phyloP scores from a whole-genome alignment of 2,329 filamentous ascomycete species.

The Botryotinia narcissicola region DNA sequence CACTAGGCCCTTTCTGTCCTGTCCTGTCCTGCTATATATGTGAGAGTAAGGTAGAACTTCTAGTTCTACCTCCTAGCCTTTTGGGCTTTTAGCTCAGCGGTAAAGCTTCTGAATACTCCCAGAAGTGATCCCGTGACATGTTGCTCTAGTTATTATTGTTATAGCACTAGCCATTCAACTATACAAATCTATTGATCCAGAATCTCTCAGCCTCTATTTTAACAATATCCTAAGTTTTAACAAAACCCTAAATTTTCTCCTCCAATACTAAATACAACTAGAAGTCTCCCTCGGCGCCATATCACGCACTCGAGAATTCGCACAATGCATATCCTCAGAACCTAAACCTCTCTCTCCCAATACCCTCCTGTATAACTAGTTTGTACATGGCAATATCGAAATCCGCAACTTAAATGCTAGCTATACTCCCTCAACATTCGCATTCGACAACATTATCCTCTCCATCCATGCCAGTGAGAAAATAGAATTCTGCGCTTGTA shows the following conservation, averaged over 20 bases:
- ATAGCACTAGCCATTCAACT: slow-evolving; percentile 37
- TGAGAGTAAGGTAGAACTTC: too few relatives aligned
- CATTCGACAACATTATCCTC: slow-evolving; percentile 37
- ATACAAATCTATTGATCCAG: slow-evolving; percentile 24
- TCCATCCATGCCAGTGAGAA: slow-evolving; percentile 38
- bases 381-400: slow-evolving; percentile 25
- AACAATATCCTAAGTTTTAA: slow-evolving; percentile 31
- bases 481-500: too few relatives aligned
- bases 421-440: slow-evolving; percentile 22
- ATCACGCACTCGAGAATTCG: slow-evolving; percentile 21
- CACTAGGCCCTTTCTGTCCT: too few relatives aligned
- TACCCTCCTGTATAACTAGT: slow-evolving; percentile 9
- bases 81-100: too few relatives aligned
- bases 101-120: too few relatives aligned
- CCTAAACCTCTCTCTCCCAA: slow-evolving; percentile 1
- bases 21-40: too few relatives aligned
- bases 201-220: slow-evolving; percentile 32
- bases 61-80: too few relatives aligned
- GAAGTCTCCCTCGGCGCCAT: slow-evolving; percentile 30
- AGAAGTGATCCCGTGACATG: too few relatives aligned
- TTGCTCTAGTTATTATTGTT: slow-evolving; percentile 34
- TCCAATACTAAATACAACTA: slow-evolving; percentile 25
- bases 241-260: slow-evolving; percentile 22
- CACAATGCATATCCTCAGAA: slow-evolving; percentile 2
- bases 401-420: slow-evolving; percentile 15